Evolutionary conservation across 371 early-diverging fungal species (phyloP).

Genomic region (Mortierella sp.): DNA sequence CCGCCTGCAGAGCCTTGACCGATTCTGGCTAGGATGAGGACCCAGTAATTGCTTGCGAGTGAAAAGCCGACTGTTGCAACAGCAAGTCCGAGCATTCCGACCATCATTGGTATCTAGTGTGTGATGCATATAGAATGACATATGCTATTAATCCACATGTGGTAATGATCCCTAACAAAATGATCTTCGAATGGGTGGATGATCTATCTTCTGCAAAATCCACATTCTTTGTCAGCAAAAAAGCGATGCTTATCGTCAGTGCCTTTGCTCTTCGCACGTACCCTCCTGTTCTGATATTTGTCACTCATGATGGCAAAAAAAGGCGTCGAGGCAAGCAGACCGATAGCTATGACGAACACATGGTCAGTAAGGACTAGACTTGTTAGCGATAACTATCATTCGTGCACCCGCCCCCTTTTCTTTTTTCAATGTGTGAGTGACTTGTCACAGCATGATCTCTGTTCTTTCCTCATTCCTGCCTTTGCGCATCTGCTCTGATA

Average conservation of each 20-base stretch:
- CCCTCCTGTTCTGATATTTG: constrained; percentile 73
- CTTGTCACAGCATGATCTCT: too few relatives aligned
- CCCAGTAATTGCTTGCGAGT: constrained; percentile 71
- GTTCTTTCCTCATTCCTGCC: too few relatives aligned
- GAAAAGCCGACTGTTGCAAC: constrained; percentile 79
- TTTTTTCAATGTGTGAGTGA: too few relatives aligned
- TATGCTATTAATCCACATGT: too few relatives aligned
- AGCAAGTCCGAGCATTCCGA: constrained; percentile 75
- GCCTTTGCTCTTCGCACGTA: constrained; percentile 13
- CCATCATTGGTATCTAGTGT: constrained; percentile 76
- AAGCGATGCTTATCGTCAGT: too few relatives aligned
- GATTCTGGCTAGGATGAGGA: constrained; percentile 79
- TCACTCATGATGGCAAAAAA: constrained; percentile 84
- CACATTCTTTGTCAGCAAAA: not conserved
- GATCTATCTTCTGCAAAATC: constrained; percentile 2
- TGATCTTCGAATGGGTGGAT: too few relatives aligned
- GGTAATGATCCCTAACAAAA: too few relatives aligned
- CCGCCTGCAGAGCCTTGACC: constrained; percentile 85
- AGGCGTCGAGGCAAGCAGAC: constrained; percentile 82
- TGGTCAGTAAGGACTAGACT: not conserved
- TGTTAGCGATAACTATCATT: not conserved
- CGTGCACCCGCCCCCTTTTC: too few relatives aligned
- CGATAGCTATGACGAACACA: constrained; percentile 63
- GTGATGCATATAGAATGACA: too few relatives aligned
- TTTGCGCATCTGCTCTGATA: too few relatives aligned